Base-by-base conservation (phyloP, 73 alveolate species). In the Paraurostyla sp. region DNA sequence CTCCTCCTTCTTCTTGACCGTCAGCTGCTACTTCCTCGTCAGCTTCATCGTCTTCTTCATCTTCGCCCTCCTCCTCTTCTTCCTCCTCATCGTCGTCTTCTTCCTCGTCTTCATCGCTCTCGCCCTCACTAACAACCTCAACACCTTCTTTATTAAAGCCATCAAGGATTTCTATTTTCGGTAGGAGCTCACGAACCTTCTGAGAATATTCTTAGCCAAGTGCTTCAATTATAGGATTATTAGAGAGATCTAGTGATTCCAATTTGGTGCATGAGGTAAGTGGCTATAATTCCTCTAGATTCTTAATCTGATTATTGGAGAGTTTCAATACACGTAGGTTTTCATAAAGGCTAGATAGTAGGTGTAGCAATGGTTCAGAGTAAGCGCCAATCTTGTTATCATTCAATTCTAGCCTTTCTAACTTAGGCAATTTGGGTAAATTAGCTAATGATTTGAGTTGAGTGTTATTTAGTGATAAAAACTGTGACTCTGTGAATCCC, bases 91-190 rank as follows among this genome's bases (percentile, higher is more conserved):
- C 87, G 25, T 45, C 87, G 6, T 73, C 87, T 43, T 73, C 87
- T 23, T 48, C 87, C 41, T 73, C 87, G 3, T 73, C 87, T 32
- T 73, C 84, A 43, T 69, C 87, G 52, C 71, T 50, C 25, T 73
- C 87, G 46, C 46, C 87, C 49, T 73, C 87, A 48, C 87, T 73
- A 15, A 73, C 87, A 1, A 73, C 71, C 32, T 73, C 87, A 3
- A 15, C 16, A 6, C 87, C 87, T 2, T 73, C 87, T 50, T 43
- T 73, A 33, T 73, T 73, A 18, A 73, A 45, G 45, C 87, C 87
- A 73, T 73, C 87, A 1, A 73, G 23, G 11, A 73, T 25, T 9
- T 73, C 87, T 22, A 73, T 15, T 27, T 48, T 73, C 25, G 87
- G 87, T 23, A 73, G 87, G 23, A 73, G 16, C 29, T 73, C 87